Base-by-base conservation (phyloP, 164 flowering plant species). In the Sextonia rubra region DNA sequence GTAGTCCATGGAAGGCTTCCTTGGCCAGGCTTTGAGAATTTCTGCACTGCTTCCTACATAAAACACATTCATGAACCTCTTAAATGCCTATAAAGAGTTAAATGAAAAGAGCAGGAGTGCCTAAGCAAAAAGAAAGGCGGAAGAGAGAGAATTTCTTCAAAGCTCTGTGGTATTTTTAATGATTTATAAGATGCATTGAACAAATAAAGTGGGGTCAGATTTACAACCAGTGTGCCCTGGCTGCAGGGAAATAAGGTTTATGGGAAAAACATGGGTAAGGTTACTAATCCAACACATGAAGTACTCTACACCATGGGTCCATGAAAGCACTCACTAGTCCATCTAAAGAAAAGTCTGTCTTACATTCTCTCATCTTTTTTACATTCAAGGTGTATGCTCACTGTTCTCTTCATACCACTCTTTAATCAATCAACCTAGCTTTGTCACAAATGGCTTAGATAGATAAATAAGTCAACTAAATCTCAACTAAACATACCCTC, bases 31-130 rank as follows among this genome's bases (percentile, higher is more conserved):
- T 12, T 18, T 23, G 85, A 76, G 71, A 77, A 81, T 69, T 60
- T 79, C 44, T 74, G 29, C 25, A 91, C 90, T 68, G 85, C 89
- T 79, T 81, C 82, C 96, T 91, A 85, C 72, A 79, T n/a, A 17
- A 58, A 60, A 17, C 20, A 29, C 12, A 68, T 12, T 8, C 30
- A 64, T 64, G 14, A 64, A 29, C 14, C 20, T 5, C 58, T 52
- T 20, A 52, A 52, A 3, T 52, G 58, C 58, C 58, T 1, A 52
- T 1, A 52, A 52, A 52, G n/a, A 17, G n/a, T 17, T 3, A 56
- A 56, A 56, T 15, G 18, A 56, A 56, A 56, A 17, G 18, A 56
- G 22, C 1, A 17, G 18, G 22, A 18, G 22, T 56, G 60, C 60
- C 15, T 18, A 56, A n/a, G 4, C 18, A 6, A 17, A 14, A 56